Evolutionary conservation across 768 basidiomycete species (phyloP).

Genomic region (Pleurotus citrinopileatus): DNA sequence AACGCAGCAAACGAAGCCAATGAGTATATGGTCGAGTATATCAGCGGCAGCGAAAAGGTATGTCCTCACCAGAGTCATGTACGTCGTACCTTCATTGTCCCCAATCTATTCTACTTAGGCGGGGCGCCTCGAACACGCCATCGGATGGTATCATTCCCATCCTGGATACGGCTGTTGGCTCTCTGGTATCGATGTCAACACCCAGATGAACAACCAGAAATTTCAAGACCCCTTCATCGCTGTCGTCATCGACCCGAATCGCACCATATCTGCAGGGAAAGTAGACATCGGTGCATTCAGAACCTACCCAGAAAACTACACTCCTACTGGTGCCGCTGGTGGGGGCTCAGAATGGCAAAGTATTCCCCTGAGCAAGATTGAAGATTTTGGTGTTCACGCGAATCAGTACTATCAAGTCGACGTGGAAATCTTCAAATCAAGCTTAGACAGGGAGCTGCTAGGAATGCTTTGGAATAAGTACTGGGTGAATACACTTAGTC

Average conservation of each 20-base stretch:
- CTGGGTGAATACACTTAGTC: conserved; percentile 96
- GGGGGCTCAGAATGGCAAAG: conserved; percentile 85
- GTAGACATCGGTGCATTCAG: conserved; percentile 99
- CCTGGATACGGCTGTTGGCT: conserved; percentile 99
- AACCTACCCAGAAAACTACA: conserved; percentile 95
- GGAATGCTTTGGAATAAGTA: conserved; percentile 98
- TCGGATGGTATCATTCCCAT: conserved; percentile 99
- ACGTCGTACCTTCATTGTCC: background rate
- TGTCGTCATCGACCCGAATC: conserved; percentile 97
- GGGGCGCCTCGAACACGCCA: conserved; percentile 79
- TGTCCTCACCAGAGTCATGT: conserved; percentile 14
- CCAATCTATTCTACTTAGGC: conserved; percentile 44
- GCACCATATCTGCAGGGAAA: conserved; percentile 96
- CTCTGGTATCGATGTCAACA: conserved; percentile 97
- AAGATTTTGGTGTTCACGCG: conserved; percentile 98
- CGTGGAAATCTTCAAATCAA: conserved; percentile 93
- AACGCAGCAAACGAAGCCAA: conserved; percentile 95
- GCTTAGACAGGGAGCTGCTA: conserved; percentile 82
- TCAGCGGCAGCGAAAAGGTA: conserved; percentile 78
- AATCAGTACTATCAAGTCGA: conserved; percentile 94
- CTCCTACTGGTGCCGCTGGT: conserved; percentile 59
- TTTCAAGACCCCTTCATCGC: conserved; percentile 97
- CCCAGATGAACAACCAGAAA: conserved; percentile 92
- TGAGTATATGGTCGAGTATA: conserved; percentile 98
- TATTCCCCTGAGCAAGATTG: conserved; percentile 95